Conservation (phyloP, 305 asterid genomes). For the Fraxinus sp. region DNA sequence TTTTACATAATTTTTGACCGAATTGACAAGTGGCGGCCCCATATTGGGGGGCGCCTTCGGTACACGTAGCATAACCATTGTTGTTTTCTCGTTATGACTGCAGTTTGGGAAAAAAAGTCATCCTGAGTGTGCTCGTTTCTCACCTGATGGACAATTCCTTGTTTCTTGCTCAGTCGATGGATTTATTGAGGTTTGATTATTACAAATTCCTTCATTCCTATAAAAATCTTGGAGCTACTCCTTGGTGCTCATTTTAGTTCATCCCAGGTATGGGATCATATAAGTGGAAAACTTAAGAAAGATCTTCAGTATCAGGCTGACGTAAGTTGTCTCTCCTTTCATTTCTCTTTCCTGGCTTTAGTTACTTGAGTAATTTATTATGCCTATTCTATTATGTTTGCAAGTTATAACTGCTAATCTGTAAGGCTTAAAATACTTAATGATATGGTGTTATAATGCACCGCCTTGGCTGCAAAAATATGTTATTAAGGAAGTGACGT, state of each 20-base stretch:
- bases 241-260: conserved; percentile 31
- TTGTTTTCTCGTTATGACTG: conserved; percentile 31
- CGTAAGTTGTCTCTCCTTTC: conserved; percentile 46
- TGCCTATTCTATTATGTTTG: background rate
- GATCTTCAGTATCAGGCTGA: conserved; percentile 99
- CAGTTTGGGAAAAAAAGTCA: conserved; percentile 97
- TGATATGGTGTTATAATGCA: background rate
- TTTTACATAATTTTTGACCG: too few relatives aligned
- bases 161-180: conserved; percentile 98
- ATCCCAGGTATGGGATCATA: conserved; percentile 91
- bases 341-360: background rate
- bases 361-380: background rate
- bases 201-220: conserved; percentile 22
- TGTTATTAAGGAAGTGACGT: background rate
- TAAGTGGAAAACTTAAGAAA: conserved; percentile 93
- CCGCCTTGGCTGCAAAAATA: background rate
- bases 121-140: conserved; percentile 86
- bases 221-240: conserved; percentile 10
- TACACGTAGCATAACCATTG: too few relatives aligned
- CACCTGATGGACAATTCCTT: conserved; percentile 99
- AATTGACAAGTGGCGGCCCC: too few relatives aligned
- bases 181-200: conserved; percentile 71
- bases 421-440: background rate
- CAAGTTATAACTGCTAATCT: conserved; percentile 2
- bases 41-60: too few relatives aligned